Evolutionary conservation across 2,329 filamentous ascomycete species (phyloP).

Genomic region (Fusarium transvaalense): DNA sequence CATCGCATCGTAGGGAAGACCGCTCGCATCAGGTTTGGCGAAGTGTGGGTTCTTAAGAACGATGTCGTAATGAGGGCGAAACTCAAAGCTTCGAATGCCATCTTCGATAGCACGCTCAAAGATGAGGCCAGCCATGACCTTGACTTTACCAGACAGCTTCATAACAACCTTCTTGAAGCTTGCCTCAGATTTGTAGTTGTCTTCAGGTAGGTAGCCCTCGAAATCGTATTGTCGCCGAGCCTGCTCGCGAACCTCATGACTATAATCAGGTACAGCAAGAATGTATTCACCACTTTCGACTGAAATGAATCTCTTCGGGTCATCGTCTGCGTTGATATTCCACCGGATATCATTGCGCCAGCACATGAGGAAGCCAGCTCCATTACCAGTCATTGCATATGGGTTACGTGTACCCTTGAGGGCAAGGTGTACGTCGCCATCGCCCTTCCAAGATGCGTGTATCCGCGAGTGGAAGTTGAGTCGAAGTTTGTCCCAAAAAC

Average conservation of each 20-base stretch:
- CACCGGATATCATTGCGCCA: conserved; percentile 95
- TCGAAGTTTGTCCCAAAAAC: conserved; percentile 99
- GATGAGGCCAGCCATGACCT: conserved; percentile 90
- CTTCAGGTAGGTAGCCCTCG: conserved; percentile 71
- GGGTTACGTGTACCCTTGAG: conserved; percentile 94
- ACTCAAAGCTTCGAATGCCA: conserved; percentile 83
- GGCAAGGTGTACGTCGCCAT: conserved; percentile 93
- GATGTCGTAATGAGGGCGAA: conserved; percentile 92
- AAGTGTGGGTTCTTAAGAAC: conserved; percentile 84
- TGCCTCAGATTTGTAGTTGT: conserved; percentile 78
- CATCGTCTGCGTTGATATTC: conserved; percentile 85
- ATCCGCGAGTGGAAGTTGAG: conserved; percentile 94
- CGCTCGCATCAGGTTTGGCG: conserved; percentile 70
- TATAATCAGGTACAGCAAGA: conserved; percentile 93
- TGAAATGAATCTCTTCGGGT: conserved; percentile 93
- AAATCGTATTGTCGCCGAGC: conserved; percentile 63
- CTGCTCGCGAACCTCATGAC: conserved; percentile 82
- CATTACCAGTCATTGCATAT: conserved; percentile 91
- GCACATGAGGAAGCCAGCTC: conserved; percentile 97
- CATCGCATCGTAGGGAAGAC: conserved; percentile 86
- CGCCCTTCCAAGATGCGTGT: conserved; percentile 90
- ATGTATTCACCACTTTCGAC: conserved; percentile 97
- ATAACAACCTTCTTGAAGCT: conserved; percentile 98
- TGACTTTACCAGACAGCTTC: conserved; percentile 97
- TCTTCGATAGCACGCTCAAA: conserved; percentile 87